Evolutionary conservation across 1,284 basidiomycete genomes (phyloP), one percentile per base, ranked within the genome.

Genomic region (Schizophyllum commune): DNA sequence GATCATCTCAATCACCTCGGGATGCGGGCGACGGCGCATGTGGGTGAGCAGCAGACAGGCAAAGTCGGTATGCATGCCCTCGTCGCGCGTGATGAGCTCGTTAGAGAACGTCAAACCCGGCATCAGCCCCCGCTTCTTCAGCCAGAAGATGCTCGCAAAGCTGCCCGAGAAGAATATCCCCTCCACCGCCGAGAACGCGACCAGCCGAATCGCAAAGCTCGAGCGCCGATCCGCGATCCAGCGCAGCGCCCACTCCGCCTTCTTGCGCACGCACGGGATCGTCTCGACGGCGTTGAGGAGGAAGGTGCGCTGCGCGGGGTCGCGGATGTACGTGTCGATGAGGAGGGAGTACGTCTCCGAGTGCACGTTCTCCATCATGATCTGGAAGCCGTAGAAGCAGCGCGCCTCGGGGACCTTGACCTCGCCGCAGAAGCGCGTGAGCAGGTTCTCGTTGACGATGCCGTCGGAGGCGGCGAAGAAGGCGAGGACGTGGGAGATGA

Each of bases 331-430:
- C 1, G 85, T 85, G 75, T 88, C 84, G 72, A 88, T 86, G 66
- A 88, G 81, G 62, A 87, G 80, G 32, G 85, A 88, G 76, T 88
- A 88, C 62, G 85, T 86, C 72, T 88, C 85, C 27, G 84, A 85
- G 72, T 83, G 81, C 60, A 83, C 79, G 72, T 82, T 82, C 72
- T 88, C 85, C 84, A 88, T 88, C 85, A 86, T 86, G 74, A 87
- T 86, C 72, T 88, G 86, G 79, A 88, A 88, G 61, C 85, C 85
- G 74, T 88, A 88, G 75, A 88, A 88, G 73, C 83, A 86, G 62
- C 85, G 81, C 56, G 85, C 85, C 75, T 88, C 86, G 64, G 85
- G 82, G 57, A 79, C 79, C 72, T 86, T 84, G 11, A 88, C 85
- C 70, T 88, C 86, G 59, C 75, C 73, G 62, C 80, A 82, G 76